Base-by-base conservation (phyloP, 768 basidiomycete genomes). In the Phanerodontia chrysosporium region DNA sequence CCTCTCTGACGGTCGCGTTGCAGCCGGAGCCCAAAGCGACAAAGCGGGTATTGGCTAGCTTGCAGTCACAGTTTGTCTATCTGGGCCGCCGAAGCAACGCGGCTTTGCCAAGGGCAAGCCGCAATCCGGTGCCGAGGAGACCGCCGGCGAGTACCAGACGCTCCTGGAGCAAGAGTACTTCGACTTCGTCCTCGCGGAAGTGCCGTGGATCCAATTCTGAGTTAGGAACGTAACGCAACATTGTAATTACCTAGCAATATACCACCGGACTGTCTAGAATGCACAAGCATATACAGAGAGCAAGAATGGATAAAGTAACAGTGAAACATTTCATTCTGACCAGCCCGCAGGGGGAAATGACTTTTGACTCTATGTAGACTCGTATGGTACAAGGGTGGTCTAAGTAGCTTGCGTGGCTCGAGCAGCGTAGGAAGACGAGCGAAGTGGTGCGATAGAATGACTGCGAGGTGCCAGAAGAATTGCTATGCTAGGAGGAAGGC, bases 121-220 rank as follows among this genome's bases (percentile, higher is more conserved):
- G 62, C 76, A 76, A 62, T 67, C 51, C 16, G 57, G 21, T 18
- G 76, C 74, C 45, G 86, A 89, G 5, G 92, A 94, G 27, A 87
- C 92, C 57, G 80, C 83, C 14, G 96, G 95, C 63, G 96, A 99
- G 72, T 99, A 90, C 71, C 91, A 94, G 70, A 83, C 84, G 13
- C 75, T 99, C 36, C 83, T 99, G 80, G 97, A 99, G 69, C 90
- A 95, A 71, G 96, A 99, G 72, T 91, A 90, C 70, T 94, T 89
- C 70, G 93, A 96, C 73, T 99, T 98, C 67, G 92, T 98, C 24
- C 70, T 96, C 68, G 95, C 87, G 69, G 96, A 98, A 72, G 83
- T 99, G 55, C 93, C 92, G 30, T 94, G 90, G 89, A 90, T 97
- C 65, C 75, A 87, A 39, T 80, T 83, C 65, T 88, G 77, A 77